These are phyloP conservation scores for Phytophthora pinifolia DNA, from an alignment of 352 stramenopile genomes.

Conservation along the genomic window DNA sequence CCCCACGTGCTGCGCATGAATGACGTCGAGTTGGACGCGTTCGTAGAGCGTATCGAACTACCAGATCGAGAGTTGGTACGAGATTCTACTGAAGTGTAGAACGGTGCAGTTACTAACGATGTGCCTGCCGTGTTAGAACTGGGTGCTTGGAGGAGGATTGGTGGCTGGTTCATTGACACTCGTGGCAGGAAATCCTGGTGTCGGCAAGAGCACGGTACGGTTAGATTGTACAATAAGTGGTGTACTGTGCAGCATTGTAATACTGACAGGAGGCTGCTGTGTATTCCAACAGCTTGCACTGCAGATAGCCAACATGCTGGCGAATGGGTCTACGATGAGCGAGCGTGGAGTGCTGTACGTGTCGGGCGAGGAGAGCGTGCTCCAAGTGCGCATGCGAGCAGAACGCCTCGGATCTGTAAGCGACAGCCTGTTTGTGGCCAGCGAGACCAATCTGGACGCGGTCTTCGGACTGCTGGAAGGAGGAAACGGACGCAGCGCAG, in stretches of 20 bases:
- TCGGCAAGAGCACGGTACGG: constrained; percentile 90
- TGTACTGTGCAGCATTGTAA: neutral
- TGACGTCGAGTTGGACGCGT: constrained; percentile 60
- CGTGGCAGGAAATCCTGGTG: constrained; percentile 93
- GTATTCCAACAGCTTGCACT: constrained; percentile 72
- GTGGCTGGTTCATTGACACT: constrained; percentile 95
- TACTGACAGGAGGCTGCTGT: constrained; percentile 5
- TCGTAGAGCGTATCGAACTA: constrained; percentile 62
- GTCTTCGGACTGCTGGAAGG: constrained; percentile 63
- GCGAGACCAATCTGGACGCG: constrained; percentile 82
- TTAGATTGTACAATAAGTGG: neutral
- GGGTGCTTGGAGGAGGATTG: constrained; percentile 95
- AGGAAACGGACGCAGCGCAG: constrained; percentile 6
- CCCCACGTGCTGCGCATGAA: constrained; percentile 60
- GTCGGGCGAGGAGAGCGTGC: constrained; percentile 95
- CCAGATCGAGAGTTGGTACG: constrained; percentile 68
- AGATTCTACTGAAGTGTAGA: constrained; percentile 27
- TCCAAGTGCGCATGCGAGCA: constrained; percentile 94
- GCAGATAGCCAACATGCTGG: constrained; percentile 92
- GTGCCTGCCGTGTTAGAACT: constrained; percentile 60
- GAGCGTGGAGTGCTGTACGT: constrained; percentile 91
- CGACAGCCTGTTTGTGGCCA: constrained; percentile 74
- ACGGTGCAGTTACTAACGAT: constrained; percentile 43
- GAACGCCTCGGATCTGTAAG: constrained; percentile 77
- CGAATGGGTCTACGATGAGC: constrained; percentile 15